A percentile compares a stretch with the other conserved stretches of the same genome.
Evolutionary conservation across 2,329 filamentous ascomycete species (phyloP).

Genomic region (Pezicula radicicola): DNA sequence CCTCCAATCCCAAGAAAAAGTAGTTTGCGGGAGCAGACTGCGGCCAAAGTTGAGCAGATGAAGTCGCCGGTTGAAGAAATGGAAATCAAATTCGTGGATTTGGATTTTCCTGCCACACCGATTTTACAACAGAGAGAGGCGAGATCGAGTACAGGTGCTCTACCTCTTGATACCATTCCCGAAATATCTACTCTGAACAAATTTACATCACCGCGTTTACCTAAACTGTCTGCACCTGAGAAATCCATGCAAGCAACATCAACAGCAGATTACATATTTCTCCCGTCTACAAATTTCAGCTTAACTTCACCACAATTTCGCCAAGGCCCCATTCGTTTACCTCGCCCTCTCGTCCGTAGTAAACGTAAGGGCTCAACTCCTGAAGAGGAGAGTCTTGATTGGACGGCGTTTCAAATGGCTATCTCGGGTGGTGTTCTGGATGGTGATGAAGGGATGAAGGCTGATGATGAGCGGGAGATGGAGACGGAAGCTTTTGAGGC

Average conservation of each 20-base stretch:
- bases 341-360: slow-evolving; percentile 37
- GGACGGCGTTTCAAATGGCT: slow-evolving; percentile 65
- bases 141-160: slow-evolving; percentile 7
- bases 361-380: slow-evolving; percentile 15
- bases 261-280: slow-evolving; percentile 31
- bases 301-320: slow-evolving; percentile 45
- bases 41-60: not conserved
- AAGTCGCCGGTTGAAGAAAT: not conserved
- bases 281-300: slow-evolving; percentile 41
- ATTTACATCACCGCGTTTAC: slow-evolving; percentile 1
- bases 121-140: slow-evolving; percentile 9
- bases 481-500: slow-evolving; percentile 14
- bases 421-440: slow-evolving; percentile 56
- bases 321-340: slow-evolving; percentile 54
- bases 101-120: slow-evolving; percentile 30
- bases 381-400: slow-evolving; percentile 52
- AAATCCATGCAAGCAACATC: not conserved
- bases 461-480: slow-evolving; percentile 35
- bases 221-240: not conserved
- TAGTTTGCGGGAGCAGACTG: not conserved
- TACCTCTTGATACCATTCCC: slow-evolving; percentile 39
- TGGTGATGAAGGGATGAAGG: slow-evolving; percentile 42
- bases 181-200: slow-evolving; percentile 28
- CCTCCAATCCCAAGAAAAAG: not conserved
- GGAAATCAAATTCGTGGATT: slow-evolving; percentile 16